phyloP scores from a whole-genome alignment of 164 flowering plant genomes.

The Magnolia kwangsiensis region DNA sequence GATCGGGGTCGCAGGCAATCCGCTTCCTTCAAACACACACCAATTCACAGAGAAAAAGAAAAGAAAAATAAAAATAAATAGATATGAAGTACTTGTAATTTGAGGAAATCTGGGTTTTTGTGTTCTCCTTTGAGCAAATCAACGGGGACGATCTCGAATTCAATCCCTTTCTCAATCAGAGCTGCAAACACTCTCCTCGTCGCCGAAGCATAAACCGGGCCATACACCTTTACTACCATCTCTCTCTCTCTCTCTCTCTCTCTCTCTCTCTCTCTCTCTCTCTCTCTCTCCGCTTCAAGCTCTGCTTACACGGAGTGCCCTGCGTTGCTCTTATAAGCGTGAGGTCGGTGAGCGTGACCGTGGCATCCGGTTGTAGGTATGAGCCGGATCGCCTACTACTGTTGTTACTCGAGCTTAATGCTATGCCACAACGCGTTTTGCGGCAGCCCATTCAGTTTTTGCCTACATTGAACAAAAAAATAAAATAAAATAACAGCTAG shows the following conservation, averaged over 20 bases:
- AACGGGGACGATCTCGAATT: constrained; percentile 39
- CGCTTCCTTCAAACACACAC: no score
- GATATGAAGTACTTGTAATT: constrained; percentile 31
- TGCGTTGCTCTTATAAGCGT: neutral
- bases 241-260: neutral
- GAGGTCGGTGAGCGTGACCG: neutral
- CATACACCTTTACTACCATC: constrained; percentile 50
- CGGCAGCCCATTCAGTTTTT: no score
- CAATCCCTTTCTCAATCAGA: constrained; percentile 44
- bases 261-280: neutral
- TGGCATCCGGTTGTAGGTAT: no score
- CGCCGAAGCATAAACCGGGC: constrained; percentile 34
- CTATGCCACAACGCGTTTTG: no score
- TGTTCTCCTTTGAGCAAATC: constrained; percentile 49
- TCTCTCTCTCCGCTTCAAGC: neutral
- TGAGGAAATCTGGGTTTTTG: constrained; percentile 46
- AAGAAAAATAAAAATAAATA: neutral
- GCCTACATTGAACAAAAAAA: no score
- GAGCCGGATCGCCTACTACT: no score
- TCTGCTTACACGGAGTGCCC: neutral
- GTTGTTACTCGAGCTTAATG: no score
- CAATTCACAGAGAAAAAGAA: neutral
- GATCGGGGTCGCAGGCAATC: no score
- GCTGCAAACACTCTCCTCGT: constrained; percentile 43
- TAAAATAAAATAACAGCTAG: no score